These are phyloP conservation scores for Suhomyces yuchorum DNA, from an alignment of 1,139 yeast genomes.

Conservation along the genomic window DNA sequence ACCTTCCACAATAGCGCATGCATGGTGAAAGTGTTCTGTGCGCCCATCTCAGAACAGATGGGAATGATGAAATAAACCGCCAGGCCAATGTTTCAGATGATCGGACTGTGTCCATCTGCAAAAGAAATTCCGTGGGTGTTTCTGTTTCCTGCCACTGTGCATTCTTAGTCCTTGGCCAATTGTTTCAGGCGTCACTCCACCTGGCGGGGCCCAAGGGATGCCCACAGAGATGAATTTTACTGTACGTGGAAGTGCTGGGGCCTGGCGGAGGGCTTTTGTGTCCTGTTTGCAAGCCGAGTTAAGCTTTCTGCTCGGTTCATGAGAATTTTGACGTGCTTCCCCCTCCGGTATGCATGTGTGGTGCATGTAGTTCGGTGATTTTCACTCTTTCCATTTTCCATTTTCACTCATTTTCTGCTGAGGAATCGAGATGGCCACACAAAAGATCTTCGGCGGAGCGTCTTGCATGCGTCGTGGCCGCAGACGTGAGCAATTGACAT, in stretches of 20 bases:
- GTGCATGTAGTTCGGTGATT: too few relatives aligned
- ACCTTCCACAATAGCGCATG: background rate
- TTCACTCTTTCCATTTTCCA: too few relatives aligned
- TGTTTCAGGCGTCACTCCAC: background rate
- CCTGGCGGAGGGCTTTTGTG: background rate
- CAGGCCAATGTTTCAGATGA: background rate
- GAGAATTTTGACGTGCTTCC: background rate
- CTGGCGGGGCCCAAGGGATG: background rate
- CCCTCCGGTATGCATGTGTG: background rate
- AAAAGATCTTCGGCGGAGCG: background rate
- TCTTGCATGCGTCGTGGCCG: background rate
- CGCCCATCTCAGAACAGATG: background rate
- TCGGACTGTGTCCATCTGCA: background rate
- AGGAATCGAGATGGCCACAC: background rate
- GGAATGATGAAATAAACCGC: background rate
- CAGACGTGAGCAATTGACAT: background rate
- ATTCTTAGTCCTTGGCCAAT: background rate
- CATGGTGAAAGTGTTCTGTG: background rate
- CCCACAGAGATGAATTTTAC: background rate
- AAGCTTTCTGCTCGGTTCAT: background rate
- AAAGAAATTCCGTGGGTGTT: background rate
- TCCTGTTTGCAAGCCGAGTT: background rate
- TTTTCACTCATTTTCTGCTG: too few relatives aligned
- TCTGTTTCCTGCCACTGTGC: background rate
- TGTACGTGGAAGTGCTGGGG: background rate